Evolutionary conservation across 2,329 filamentous ascomycete genomes (phyloP), one percentile per base, ranked within the genome.

Genomic region (Botrytis fabae): DNA sequence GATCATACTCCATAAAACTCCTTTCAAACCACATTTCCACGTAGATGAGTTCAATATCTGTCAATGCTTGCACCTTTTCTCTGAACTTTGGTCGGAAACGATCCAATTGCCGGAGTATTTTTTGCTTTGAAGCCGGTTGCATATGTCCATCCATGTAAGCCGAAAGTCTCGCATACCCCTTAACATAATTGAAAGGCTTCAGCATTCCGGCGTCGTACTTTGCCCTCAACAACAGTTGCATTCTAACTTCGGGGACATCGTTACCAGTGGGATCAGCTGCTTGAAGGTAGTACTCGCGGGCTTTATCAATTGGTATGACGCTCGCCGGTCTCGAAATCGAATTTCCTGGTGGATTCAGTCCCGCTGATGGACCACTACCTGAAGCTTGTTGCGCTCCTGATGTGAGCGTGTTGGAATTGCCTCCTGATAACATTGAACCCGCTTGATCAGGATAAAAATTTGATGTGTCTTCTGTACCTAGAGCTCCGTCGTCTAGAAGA

Each of bases 11-110:
- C 92, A 98, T 96, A 78, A 99, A 84, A 76, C 93, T 96, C 79
- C 92, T 90, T 82, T 99, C 96, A 80, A 99, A 98, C 95, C 96
- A 98, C 94, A 98, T 98, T 83, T 99, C 96, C 18, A 98, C 95
- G 74, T 95, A 90, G 42, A 98, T 91, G 40, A 99, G 89, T 82
- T 99, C 94, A 81, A 98, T 93, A 82, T 99, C 96, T 2, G 93
- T 98, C 80, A 98, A 85, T 48, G 88, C 91, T 77, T 98, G 94
- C 81, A 97, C 95, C 83, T 97, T 94, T 82, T 98, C 95, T 75
- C 96, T 89, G 80, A 99, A 99, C 80, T 97, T 97, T 25, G 96
- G 96, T 63, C 96, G 88, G 83, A 99, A 99, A 73, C 93, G 91
- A 82, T 97, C 93, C 61, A 99, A 88, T 80, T 97, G 95, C 74